Conservation (phyloP, 2,329 filamentous ascomycete species). For the Ceratocystis eucalypticola region DNA sequence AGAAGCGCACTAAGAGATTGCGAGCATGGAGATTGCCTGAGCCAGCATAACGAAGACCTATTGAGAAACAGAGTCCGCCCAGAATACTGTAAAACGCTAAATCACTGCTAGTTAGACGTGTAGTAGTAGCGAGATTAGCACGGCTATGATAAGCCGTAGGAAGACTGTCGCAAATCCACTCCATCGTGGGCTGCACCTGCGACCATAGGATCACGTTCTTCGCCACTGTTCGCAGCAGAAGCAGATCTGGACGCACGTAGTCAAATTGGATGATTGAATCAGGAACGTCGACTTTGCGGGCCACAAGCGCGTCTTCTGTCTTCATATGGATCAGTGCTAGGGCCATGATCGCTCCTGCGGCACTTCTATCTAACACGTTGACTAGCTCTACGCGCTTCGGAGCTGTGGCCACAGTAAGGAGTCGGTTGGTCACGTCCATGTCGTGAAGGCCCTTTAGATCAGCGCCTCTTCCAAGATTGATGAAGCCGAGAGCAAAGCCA, state of each 20-base stretch:
- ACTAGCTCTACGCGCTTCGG: conserved; percentile 85
- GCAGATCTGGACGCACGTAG: conserved; percentile 84
- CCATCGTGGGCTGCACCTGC: conserved; percentile 55
- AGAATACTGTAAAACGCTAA: conserved; percentile 89
- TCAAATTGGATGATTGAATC: conserved; percentile 86
- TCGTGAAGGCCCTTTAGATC: conserved; percentile 82
- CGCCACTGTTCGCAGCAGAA: conserved; percentile 77
- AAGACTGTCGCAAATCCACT: conserved; percentile 64
- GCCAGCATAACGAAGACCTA: conserved; percentile 61
- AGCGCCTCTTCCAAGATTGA: conserved; percentile 84
- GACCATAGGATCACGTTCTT: conserved; percentile 91
- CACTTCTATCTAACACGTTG: conserved; percentile 83
- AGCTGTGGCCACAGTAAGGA: conserved; percentile 72
- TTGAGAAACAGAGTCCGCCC: conserved; percentile 71
- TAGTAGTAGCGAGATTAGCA: conserved; percentile 34
- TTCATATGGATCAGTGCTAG: conserved; percentile 94
- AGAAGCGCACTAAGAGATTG: conserved; percentile 68
- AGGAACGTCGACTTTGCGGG: conserved; percentile 84
- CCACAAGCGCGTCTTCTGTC: conserved; percentile 73
- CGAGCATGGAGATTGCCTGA: conserved; percentile 57
- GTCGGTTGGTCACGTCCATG: conserved; percentile 80
- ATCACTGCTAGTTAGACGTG: conserved; percentile 57
- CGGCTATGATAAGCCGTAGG: conserved; percentile 54
- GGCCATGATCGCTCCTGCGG: conserved; percentile 83
- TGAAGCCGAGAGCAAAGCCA: conserved; percentile 83